phyloP scores from a whole-genome alignment of 192 early-diverging fungal species.

The Allomyces macrogynus region DNA sequence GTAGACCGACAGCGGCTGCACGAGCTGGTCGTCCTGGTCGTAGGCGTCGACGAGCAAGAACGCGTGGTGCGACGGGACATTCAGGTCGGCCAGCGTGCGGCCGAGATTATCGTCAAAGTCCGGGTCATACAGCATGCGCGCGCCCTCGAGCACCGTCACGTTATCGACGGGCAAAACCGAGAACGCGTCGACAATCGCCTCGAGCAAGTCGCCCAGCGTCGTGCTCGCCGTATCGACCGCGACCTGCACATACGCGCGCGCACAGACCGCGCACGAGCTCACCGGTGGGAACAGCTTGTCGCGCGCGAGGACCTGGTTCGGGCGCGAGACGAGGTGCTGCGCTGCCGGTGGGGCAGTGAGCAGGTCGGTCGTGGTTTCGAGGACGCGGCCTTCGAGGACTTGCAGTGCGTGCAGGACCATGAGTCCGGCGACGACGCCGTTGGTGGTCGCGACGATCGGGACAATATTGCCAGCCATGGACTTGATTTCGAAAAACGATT shows the following conservation, averaged over 20 bases:
- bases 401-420: conserved; percentile 76
- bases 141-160: conserved; percentile 42
- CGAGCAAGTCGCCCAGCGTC: background rate
- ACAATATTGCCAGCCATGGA: conserved; percentile 99
- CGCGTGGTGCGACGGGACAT: conserved; percentile 27
- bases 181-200: background rate
- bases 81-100: conserved; percentile 32
- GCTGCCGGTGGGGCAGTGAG: conserved; percentile 25
- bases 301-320: background rate
- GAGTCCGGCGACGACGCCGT: conserved; percentile 85
- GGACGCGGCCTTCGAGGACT: conserved; percentile 20
- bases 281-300: background rate
- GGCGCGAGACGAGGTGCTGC: conserved; percentile 10
- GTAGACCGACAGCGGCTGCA: no score
- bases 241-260: background rate
- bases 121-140: conserved; percentile 64
- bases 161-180: conserved; percentile 26
- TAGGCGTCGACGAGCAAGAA: conserved; percentile 40
- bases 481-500: conserved; percentile 73
- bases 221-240: background rate
- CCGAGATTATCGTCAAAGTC: conserved; percentile 70
- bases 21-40: conserved; percentile 5
- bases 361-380: conserved; percentile 17
- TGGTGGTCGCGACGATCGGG: conserved; percentile 94
- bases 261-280: background rate